Evolutionary conservation across 305 asterid genomes (phyloP), one percentile per base, ranked within the genome.

Genomic region (Andrographis paniculata): DNA sequence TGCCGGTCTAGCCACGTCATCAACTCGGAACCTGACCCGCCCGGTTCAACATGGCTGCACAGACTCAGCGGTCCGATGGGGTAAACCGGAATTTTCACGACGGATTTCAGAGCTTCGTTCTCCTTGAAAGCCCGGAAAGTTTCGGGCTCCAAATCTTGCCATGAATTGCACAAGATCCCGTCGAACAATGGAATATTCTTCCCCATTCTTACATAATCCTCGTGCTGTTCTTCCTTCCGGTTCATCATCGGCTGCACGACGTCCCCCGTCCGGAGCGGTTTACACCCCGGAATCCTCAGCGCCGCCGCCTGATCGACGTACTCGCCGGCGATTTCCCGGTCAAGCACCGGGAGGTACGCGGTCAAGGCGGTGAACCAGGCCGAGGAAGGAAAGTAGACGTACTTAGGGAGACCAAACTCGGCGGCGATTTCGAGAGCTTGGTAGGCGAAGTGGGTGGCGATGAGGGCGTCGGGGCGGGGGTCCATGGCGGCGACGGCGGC

Each of bases 31-130:
- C 41, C 45, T 24, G 17, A 42, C 1, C 44, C 11, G 1, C 1
- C 63, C 18, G 63, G 45, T 55, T 70, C 62, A n/a, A n/a, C 4
- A 9, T 37, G 1, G 66, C 41, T 0, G 66, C 49, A 17, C 81
- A 67, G 0, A 39, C n/a, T 65, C n/a, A 85, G 36, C 1, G 92
- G 95, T 10, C 95, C 94, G 44, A 82, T 35, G 0, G 88, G 74
- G 56, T 77, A 64, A 64, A 86, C 70, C 59, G 82, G 82, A 5
- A 17, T 22, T 1, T 63, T 67, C 45, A 71, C 27, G 0, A 64
- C 20, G 0, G 63, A 56, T 10, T 46, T 42, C 45, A 73, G 10
- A 4, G 9, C 1, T 23, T 67, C 70, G 40, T 72, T 66, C 5
- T 66, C 67, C 7, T 48, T 33, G 1, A 85, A 48, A 9, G 87